A percentile compares a stretch with the other conserved stretches of the same genome.
Evolutionary conservation across 2,329 filamentous ascomycete species (phyloP).

Genomic region (Penicillium brevicompactum): DNA sequence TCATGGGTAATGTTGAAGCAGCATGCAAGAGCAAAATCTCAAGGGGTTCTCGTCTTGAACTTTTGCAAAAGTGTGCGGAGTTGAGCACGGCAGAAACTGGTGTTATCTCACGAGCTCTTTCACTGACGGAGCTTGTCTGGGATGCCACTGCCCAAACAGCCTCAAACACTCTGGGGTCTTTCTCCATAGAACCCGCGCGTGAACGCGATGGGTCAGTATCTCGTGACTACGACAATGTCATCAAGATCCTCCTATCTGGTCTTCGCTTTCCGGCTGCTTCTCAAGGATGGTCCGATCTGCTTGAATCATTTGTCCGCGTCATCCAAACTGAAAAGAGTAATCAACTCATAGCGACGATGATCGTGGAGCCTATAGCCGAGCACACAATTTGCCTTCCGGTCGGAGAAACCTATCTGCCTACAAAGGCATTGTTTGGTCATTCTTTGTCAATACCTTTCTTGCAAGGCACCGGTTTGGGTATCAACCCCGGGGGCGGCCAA

Average conservation of each 20-base stretch:
- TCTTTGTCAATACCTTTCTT: slow-evolving; percentile 39
- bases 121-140: slow-evolving; percentile 36
- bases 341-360: slow-evolving; percentile 63
- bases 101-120: slow-evolving; percentile 6
- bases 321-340: slow-evolving; percentile 68
- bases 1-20: slow-evolving; percentile 34
- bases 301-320: slow-evolving; percentile 58
- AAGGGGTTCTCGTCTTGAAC: slow-evolving; percentile 40
- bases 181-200: slow-evolving; percentile 42
- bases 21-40: slow-evolving; percentile 38
- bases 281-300: slow-evolving; percentile 53
- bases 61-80: slow-evolving; percentile 41
- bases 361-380: slow-evolving; percentile 72
- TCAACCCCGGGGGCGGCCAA: slow-evolving; percentile 6
- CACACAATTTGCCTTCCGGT: slow-evolving; percentile 41
- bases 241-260: slow-evolving; percentile 68
- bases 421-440: slow-evolving; percentile 34
- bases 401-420: slow-evolving; percentile 37
- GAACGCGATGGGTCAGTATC: slow-evolving; percentile 56
- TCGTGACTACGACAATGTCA: slow-evolving; percentile 69
- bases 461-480: slow-evolving; percentile 11
- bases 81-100: slow-evolving; percentile 22
- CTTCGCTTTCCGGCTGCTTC: slow-evolving; percentile 31
- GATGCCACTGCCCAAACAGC: slow-evolving; percentile 36
- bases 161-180: slow-evolving; percentile 43